A percentile compares a stretch with the other conserved stretches of the same genome.
Evolutionary conservation across 78 protist species (phyloP).

Genomic region (Corallochytrium limacisporum): DNA sequence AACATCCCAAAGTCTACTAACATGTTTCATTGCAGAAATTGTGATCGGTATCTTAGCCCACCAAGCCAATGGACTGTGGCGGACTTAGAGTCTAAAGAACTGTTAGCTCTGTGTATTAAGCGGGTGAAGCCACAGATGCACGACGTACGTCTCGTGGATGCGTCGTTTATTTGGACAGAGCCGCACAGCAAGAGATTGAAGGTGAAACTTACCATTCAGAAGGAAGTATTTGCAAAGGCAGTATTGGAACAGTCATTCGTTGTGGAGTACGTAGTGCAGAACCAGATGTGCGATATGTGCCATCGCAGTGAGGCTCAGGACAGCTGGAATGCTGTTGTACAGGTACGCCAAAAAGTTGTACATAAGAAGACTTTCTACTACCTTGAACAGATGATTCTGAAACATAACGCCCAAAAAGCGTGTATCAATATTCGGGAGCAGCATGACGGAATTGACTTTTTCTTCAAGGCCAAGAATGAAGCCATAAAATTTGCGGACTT

Average conservation of each 20-base stretch:
- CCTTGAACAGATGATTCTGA: conserved; percentile 93
- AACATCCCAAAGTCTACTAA: conserved; percentile 74
- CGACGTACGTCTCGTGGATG: conserved; percentile 72
- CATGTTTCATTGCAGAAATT: conserved; percentile 75
- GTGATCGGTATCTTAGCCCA: conserved; percentile 71
- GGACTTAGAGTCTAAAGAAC: conserved; percentile 82
- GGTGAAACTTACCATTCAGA: conserved; percentile 82
- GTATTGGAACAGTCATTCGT: conserved; percentile 64
- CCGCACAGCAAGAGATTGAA: conserved; percentile 92
- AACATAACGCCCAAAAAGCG: conserved; percentile 49
- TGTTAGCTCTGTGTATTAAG: conserved; percentile 75
- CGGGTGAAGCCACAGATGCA: background rate
- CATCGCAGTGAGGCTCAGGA: conserved; percentile 70
- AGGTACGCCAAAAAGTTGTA: conserved; percentile 88
- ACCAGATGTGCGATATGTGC: conserved; percentile 80
- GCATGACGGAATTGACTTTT: conserved; percentile 85
- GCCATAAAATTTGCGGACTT: conserved; percentile 73
- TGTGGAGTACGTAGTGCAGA: conserved; percentile 74
- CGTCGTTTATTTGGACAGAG: conserved; percentile 98
- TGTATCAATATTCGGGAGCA: conserved; percentile 8
- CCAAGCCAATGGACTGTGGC: conserved; percentile 70
- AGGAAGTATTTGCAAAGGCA: conserved; percentile 63
- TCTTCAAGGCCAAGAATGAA: conserved; percentile 49
- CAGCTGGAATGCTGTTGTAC: conserved; percentile 84
- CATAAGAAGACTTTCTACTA: conserved; percentile 89